Evolutionary conservation across 345 rosid species (phyloP).

Genomic region (Brassica nigra): DNA sequence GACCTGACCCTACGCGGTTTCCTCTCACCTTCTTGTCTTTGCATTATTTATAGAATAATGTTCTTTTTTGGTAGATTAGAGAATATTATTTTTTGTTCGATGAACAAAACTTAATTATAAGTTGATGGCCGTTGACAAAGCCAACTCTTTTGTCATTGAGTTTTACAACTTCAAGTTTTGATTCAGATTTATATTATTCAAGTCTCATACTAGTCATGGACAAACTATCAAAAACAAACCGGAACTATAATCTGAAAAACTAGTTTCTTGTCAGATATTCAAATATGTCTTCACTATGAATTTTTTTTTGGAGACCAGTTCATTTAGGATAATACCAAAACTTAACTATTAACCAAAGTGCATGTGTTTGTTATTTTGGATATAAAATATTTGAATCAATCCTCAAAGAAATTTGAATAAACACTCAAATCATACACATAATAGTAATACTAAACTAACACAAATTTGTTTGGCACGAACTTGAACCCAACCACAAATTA

Average conservation of each 20-base stretch:
- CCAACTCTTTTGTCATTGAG: not conserved
- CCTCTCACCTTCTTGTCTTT: conserved; percentile 27
- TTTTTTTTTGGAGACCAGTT: not conserved
- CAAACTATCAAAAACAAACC: not conserved
- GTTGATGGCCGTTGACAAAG: conserved; percentile 2
- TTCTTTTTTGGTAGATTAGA: conserved; percentile 3
- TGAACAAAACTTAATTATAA: not conserved
- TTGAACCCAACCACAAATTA: too few species aligned
- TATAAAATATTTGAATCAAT: not conserved
- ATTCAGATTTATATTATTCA: not conserved
- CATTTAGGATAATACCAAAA: not conserved
- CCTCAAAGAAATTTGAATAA: too few species aligned
- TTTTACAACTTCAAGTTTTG: not conserved
- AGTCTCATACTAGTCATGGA: not conserved
- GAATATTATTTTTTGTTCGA: not conserved
- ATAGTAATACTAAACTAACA: too few species aligned
- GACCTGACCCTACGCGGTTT: conserved; percentile 13
- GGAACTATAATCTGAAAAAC: not conserved
- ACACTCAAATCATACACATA: not conserved
- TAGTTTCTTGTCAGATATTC: not conserved
- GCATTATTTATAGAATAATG: not conserved
- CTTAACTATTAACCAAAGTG: not conserved
- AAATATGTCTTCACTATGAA: not conserved
- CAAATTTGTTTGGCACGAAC: too few species aligned
- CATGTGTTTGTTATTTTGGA: not conserved